Conservation (phyloP, 2,329 filamentous ascomycete species). For the Penicillium sp. region DNA sequence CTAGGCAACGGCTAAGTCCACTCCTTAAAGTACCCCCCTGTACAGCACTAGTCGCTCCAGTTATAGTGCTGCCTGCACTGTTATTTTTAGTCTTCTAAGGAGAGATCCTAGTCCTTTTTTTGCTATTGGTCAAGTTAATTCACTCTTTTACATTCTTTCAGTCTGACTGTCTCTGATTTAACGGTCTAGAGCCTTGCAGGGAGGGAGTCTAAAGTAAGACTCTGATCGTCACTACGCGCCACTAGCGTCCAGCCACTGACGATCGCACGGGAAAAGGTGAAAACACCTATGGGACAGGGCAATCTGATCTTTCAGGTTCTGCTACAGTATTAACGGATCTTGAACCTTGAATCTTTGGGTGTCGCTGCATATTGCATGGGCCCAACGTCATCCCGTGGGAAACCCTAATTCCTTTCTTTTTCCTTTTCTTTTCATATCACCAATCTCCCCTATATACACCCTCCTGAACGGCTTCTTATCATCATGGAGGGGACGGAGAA, state of each 20-base stretch:
- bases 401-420: neutral
- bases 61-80: slow-evolving; percentile 2
- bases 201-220: neutral
- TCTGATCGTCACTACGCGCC: slow-evolving; percentile 17
- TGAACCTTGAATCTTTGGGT: neutral
- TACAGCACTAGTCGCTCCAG: too few species aligned
- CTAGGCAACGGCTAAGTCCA: too few species aligned
- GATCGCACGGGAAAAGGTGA: slow-evolving; percentile 17
- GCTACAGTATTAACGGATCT: neutral
- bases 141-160: too few species aligned
- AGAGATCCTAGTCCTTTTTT: neutral
- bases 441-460: neutral
- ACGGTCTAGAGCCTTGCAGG: neutral
- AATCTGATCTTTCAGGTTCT: neutral
- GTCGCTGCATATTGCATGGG: neutral
- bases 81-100: neutral
- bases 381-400: slow-evolving; percentile 13
- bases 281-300: neutral
- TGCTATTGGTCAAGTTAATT: neutral
- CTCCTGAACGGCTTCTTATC: neutral
- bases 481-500: slow-evolving; percentile 22
- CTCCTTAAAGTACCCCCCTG: too few species aligned
- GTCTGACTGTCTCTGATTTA: neutral
- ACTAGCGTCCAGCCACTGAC: slow-evolving; percentile 25
- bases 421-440: neutral